Conservation (phyloP, 1,139 yeast genomes). For the Trichomonascaceae sp. region DNA sequence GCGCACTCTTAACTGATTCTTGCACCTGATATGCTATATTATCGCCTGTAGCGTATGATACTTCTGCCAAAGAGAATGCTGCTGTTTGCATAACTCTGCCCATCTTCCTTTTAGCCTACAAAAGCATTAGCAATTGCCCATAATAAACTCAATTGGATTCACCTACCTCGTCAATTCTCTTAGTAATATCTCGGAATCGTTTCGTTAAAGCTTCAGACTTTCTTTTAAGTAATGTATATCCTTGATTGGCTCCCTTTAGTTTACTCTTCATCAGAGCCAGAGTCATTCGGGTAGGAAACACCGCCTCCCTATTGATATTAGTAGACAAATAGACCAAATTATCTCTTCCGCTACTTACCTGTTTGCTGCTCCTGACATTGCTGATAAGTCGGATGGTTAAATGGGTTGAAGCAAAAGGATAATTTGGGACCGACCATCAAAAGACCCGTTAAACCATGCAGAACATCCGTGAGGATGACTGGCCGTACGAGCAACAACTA, state of each 20-base stretch:
- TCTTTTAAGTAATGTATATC: conserved; percentile 87
- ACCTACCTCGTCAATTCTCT: conserved; percentile 72
- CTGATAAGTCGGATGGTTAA: background rate
- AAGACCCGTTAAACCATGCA: conserved; percentile 1
- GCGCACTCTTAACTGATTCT: conserved; percentile 80
- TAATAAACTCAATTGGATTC: background rate
- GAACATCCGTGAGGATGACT: conserved; percentile 29
- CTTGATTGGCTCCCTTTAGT: conserved; percentile 95
- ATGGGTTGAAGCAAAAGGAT: background rate
- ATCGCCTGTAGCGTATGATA: conserved; percentile 93
- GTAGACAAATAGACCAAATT: background rate
- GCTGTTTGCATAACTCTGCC: conserved; percentile 98
- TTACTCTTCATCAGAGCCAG: conserved; percentile 90
- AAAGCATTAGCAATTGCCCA: background rate
- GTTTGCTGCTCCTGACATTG: conserved; percentile 34
- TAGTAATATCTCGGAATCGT: conserved; percentile 91
- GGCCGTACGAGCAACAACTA: conserved; percentile 44
- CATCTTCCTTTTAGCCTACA: conserved; percentile 82
- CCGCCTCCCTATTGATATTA: conserved; percentile 34
- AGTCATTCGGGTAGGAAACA: conserved; percentile 97
- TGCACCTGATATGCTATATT: conserved; percentile 93
- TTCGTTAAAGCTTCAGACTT: conserved; percentile 96
- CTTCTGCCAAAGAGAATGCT: conserved; percentile 94
- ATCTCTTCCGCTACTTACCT: conserved; percentile 14
- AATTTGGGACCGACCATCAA: background rate